A percentile compares a stretch with the other conserved stretches of the same genome.
These are phyloP conservation scores for Ceratobasidium sp. DNA, from an alignment of 1,284 basidiomycete genomes.

Conservation along the genomic window DNA sequence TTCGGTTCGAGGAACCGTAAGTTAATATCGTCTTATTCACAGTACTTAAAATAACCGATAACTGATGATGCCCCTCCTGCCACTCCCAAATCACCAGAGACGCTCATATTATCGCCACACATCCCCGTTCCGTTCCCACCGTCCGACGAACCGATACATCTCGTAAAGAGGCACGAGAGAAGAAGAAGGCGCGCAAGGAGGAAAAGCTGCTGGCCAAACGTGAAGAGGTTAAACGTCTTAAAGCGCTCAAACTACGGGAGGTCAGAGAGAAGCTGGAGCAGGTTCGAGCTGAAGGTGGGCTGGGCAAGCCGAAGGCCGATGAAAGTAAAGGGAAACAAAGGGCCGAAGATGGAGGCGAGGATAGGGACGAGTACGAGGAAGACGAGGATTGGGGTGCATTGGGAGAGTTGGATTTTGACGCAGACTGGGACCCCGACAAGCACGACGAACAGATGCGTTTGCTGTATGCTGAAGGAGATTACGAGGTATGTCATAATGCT, in stretches of 20 bases:
- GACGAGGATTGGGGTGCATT: slow-evolving; percentile 62
- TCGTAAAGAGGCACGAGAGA: slow-evolving; percentile 84
- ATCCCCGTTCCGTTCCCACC: slow-evolving; percentile 80
- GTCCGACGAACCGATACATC: slow-evolving; percentile 85
- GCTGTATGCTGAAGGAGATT: slow-evolving; percentile 74
- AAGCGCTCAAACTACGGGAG: slow-evolving; percentile 88
- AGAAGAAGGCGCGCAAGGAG: slow-evolving; percentile 82
- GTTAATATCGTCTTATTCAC: slow-evolving; percentile 56
- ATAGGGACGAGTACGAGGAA: slow-evolving; percentile 12
- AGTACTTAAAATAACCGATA: slow-evolving; percentile 14
- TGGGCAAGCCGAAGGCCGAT: slow-evolving; percentile 52
- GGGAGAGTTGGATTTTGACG: slow-evolving; percentile 77
- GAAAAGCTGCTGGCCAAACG: slow-evolving; percentile 80
- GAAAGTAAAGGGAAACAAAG: slow-evolving; percentile 51
- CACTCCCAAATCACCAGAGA: slow-evolving; percentile 63
- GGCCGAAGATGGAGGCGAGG: not conserved
- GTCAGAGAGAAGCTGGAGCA: slow-evolving; percentile 80
- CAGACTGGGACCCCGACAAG: slow-evolving; percentile 85
- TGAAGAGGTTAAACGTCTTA: slow-evolving; percentile 85
- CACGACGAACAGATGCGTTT: slow-evolving; percentile 84
- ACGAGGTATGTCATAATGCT: slow-evolving; percentile 53
- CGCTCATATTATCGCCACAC: slow-evolving; percentile 79
- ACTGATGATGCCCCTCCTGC: slow-evolving; percentile 22
- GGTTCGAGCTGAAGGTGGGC: slow-evolving; percentile 76
- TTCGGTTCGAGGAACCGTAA: slow-evolving; percentile 93